Base-by-base conservation (phyloP, 2,329 filamentous ascomycete genomes). In the Aspergillus ruber region DNA sequence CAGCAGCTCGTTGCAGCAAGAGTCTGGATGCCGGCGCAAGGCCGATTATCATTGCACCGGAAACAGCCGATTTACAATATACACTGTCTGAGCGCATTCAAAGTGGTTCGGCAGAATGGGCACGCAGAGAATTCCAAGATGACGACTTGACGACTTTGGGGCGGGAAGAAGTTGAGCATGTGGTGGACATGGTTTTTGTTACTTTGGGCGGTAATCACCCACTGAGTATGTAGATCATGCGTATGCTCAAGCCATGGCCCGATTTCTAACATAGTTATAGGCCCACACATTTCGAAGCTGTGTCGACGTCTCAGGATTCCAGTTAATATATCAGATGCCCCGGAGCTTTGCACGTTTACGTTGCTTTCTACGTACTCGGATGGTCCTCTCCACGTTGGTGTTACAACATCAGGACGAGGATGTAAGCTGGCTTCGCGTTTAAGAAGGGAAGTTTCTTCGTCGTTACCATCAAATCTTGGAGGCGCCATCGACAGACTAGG, bases 181-280 rank as follows among this genome's bases (percentile, higher is more conserved):
- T 94, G 4, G 91, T 95, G 13, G 93, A 98, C 67, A 86, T 87
- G 47, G 93, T 98, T 35, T 97, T 97, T 67, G 83, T 97, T 33
- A 95, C 90, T 1, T 61, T 74, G 20, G 75, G 75, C 35, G 71
- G 72, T 33, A 76, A 70, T 51, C 69, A 76, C 65, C 71, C 56
- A 58, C 63, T 74, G 56, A 66, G 74, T 83, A 61, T 59, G 73
- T 54, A 32, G 35, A 25, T 21, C 21, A 8, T 23, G 12, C 7
- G 32, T 18, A 23, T 46, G 18, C 38, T 35, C 10, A 43, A 13
- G 6, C 25, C 40, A 49, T 57, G 66, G 13, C 52, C 64, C 64
- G 39, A 57, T 38, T 62, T 53, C 43, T 50, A 44, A 54, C 32
- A 8, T 29, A 12, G 20, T 38, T 17, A 33, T 52, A 87, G 83